Base-by-base conservation (phyloP, 1,284 basidiomycete genomes). In the Moesziomyces antarcticus region DNA sequence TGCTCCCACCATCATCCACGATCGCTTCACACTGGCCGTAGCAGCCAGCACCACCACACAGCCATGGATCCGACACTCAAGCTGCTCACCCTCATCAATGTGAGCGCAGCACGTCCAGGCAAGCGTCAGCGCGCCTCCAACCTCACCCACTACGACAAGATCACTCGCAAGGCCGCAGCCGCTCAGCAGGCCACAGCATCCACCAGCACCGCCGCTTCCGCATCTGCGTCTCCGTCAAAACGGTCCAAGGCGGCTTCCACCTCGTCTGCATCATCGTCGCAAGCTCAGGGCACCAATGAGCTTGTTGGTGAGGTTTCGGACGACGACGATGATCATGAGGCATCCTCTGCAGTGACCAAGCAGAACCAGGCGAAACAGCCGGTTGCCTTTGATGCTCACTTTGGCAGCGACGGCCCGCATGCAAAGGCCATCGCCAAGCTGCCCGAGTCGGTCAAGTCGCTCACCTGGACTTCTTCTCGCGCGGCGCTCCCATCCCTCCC, bases 61-160 rank as follows among this genome's bases (percentile, higher is more conserved):
- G 35, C 40, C 21, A 75, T 75, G 68, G 68, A 75, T 59, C 64
- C 78, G 21, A 77, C 75, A 47, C 72, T 80, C 55, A 80, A 91
- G 68, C 89, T 99, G 2, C 86, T 98, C 42, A 99, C 97, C 0
- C 89, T 99, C 1, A 88, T 99, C 30, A 99, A 99, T 84, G 93
- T 97, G 2, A 93, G 92, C 50, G 92, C 94, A 0, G 89, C 86
- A 30, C 86, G 80, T 46, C 83, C 85, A 11, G 78, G 76, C 47
- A 83, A 82, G 57, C 90, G 81, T 85, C 87, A 69, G 84, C 86
- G 49, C 58, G 60, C 66, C 5, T 69, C 67, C 53, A 57, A 70
- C 46, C 44, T 66, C 37, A 63, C 72, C 8, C 72, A 74, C 44
- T 70, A 70, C 49, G 57, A 66, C 56, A 59, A 61, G 58, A 64